These are phyloP conservation scores for Helotiales sp. DNA, from an alignment of 2,329 filamentous ascomycete species.

Conservation along the genomic window DNA sequence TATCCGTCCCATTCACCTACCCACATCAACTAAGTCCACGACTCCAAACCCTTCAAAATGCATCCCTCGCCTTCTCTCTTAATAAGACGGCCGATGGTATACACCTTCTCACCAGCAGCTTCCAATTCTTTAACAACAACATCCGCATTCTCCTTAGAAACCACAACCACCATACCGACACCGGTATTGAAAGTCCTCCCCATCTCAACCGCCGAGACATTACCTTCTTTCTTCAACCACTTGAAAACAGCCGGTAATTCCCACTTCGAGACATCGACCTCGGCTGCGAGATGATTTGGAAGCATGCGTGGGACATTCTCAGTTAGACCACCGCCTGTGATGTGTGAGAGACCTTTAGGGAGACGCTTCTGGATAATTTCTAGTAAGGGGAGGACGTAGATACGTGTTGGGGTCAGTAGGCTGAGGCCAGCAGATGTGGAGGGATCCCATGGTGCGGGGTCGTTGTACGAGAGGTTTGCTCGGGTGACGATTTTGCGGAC, in stretches of 20 bases:
- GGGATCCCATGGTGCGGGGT: conserved; percentile 76
- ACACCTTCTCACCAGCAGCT: conserved; percentile 76
- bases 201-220: conserved; percentile 79
- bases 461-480: conserved; percentile 72
- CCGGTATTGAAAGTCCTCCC: conserved; percentile 94
- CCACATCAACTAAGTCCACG: conserved; percentile 37
- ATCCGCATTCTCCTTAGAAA: conserved; percentile 67
- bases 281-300: conserved; percentile 73
- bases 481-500: conserved; percentile 85
- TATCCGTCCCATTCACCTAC: not conserved
- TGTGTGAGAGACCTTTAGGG: conserved; percentile 93
- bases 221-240: conserved; percentile 79
- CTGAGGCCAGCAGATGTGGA: conserved; percentile 70
- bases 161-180: conserved; percentile 90
- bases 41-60: conserved; percentile 60
- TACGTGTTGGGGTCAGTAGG: conserved; percentile 86
- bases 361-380: conserved; percentile 64
- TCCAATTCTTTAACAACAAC: conserved; percentile 65
- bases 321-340: conserved; percentile 89
- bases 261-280: conserved; percentile 81
- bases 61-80: conserved; percentile 63
- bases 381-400: conserved; percentile 87
- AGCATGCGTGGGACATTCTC: conserved; percentile 97
- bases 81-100: conserved; percentile 73
- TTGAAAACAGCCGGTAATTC: conserved; percentile 77